Evolutionary conservation across 1,139 yeast genomes (phyloP).

Genomic region (Torulaspora pretoriensis): DNA sequence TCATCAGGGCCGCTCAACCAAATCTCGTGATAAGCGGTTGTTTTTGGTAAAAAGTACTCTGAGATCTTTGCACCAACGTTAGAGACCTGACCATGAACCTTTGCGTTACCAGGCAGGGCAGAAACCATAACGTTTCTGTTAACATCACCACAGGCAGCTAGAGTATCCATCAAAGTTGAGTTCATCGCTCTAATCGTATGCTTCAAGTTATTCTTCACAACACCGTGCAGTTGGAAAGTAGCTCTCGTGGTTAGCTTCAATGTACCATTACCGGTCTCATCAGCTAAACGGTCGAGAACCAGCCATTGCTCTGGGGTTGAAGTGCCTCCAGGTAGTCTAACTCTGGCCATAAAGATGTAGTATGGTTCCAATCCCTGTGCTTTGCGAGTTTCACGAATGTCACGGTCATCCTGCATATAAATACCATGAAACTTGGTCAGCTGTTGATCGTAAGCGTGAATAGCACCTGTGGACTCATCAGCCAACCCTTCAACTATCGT

Average conservation of each 20-base stretch:
- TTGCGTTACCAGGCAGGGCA: slow-evolving; percentile 81
- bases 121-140: slow-evolving; percentile 92
- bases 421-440: slow-evolving; percentile 97
- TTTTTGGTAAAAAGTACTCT: slow-evolving; percentile 78
- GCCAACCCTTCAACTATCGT: slow-evolving; percentile 82
- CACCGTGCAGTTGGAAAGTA: slow-evolving; percentile 94
- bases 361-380: slow-evolving; percentile 93
- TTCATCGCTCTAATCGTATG: slow-evolving; percentile 93
- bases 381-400: slow-evolving; percentile 87
- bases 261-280: slow-evolving; percentile 85
- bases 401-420: slow-evolving; percentile 98
- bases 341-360: slow-evolving; percentile 93
- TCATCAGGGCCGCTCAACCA: slow-evolving; percentile 91
- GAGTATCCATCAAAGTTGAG: slow-evolving; percentile 82
- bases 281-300: slow-evolving; percentile 76
- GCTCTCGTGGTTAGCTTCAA: slow-evolving; percentile 95
- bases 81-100: slow-evolving; percentile 72
- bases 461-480: slow-evolving; percentile 86
- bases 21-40: slow-evolving; percentile 95
- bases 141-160: slow-evolving; percentile 98
- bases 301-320: slow-evolving; percentile 89
- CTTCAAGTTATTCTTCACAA: slow-evolving; percentile 83
- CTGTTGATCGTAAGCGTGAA: slow-evolving; percentile 90
- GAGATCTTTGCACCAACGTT: slow-evolving; percentile 62
- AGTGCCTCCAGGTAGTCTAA: slow-evolving; percentile 89